Conservation (phyloP, 352 stramenopile species). For the Globisporangium orthogonon region DNA sequence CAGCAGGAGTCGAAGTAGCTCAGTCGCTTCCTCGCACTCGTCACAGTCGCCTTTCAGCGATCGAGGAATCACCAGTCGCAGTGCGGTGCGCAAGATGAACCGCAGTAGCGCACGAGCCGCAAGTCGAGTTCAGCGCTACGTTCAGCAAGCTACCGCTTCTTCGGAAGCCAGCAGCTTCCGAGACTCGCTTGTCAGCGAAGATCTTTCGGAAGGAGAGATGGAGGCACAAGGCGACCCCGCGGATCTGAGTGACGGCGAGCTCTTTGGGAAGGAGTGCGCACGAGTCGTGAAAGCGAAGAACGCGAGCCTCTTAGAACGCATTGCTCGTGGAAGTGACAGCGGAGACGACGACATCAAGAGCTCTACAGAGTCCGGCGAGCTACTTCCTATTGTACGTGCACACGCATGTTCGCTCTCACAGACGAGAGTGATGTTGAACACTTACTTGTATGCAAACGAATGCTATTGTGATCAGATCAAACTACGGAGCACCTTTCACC, state of each 20-base stretch:
- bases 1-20: background rate
- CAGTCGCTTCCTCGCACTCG: background rate
- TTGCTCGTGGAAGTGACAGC: conserved; percentile 3
- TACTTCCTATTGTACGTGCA: conserved; percentile 25
- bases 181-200: conserved; percentile 24
- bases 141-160: background rate
- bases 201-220: conserved; percentile 42
- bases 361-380: conserved; percentile 55
- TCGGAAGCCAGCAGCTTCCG: conserved; percentile 16
- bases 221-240: conserved; percentile 5
- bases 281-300: conserved; percentile 26
- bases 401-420: background rate
- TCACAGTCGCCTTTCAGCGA: background rate
- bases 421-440: background rate
- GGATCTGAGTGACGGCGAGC: conserved; percentile 64
- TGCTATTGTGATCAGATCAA: conserved; percentile 8
- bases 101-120: background rate
- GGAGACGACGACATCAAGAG: conserved; percentile 10
- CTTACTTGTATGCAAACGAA: background rate
- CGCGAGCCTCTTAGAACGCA: background rate
- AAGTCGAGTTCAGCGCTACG: background rate
- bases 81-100: background rate
- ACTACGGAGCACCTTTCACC: conserved; percentile 12
- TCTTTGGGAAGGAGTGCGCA: conserved; percentile 29
- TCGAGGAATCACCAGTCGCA: background rate